Percentiles rank a stretch among this genome's conserved stretches.
phyloP scores from a whole-genome alignment of 2,329 filamentous ascomycete genomes.

The Penicillium sp. region DNA sequence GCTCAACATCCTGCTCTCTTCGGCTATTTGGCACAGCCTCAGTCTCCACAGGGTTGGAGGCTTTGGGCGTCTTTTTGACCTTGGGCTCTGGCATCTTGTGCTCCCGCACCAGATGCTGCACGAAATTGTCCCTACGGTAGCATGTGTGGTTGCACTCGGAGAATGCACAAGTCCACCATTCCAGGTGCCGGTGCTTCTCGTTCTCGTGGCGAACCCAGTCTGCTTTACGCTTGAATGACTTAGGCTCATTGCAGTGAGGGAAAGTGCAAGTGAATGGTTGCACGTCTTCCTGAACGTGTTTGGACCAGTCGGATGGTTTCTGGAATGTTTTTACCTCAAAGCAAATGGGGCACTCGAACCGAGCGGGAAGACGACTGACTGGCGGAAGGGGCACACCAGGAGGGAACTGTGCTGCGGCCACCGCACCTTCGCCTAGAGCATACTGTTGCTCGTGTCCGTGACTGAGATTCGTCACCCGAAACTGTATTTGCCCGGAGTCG shows the following conservation, averaged over 20 bases:
- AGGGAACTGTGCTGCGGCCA: constrained; percentile 74
- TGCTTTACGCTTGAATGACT: constrained; percentile 92
- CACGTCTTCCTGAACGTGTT: constrained; percentile 91
- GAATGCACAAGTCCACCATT: constrained; percentile 86
- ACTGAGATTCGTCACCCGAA: constrained; percentile 56
- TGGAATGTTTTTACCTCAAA: constrained; percentile 80
- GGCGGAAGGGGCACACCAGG: constrained; percentile 78
- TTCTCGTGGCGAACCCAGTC: constrained; percentile 96
- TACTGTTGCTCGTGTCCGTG: constrained; percentile 64
- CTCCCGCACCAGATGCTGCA: constrained; percentile 87
- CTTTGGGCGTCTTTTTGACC: constrained; percentile 67
- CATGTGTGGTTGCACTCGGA: constrained; percentile 79
- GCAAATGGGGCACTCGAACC: constrained; percentile 87
- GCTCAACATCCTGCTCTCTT: constrained; percentile 51
- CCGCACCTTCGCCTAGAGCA: constrained; percentile 64
- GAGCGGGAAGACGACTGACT: constrained; percentile 71
- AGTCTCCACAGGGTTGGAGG: constrained; percentile 30
- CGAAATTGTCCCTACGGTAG: constrained; percentile 86
- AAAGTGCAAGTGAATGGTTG: constrained; percentile 94
- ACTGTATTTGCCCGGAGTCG: constrained; percentile 56
- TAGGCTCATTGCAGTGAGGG: constrained; percentile 75
- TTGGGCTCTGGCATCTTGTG: constrained; percentile 84
- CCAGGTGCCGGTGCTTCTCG: constrained; percentile 82
- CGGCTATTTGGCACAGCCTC: constrained; percentile 25
- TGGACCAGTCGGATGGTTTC: constrained; percentile 95